These are phyloP conservation scores for Phlebiopsis gigantea DNA, from an alignment of 768 basidiomycete genomes.

Conservation along the genomic window DNA sequence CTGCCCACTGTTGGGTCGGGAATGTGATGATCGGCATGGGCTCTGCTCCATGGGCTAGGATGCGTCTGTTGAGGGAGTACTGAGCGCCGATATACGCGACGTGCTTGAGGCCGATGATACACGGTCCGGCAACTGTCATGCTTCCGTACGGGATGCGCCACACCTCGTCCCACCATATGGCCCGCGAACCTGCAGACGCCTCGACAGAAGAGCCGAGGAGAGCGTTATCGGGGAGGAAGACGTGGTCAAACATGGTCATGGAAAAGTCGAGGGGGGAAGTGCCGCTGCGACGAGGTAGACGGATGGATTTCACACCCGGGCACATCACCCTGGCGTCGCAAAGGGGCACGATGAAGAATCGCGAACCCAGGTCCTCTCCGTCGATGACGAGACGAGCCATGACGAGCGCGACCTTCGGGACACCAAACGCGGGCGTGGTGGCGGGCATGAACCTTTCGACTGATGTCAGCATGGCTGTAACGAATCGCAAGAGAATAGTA, in stretches of 20 bases:
- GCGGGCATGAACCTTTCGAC: constrained; percentile 9
- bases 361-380: constrained; percentile 1
- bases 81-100: constrained; percentile 1
- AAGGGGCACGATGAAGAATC: background rate
- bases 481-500: no score
- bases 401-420: background rate
- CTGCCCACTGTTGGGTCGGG: constrained; percentile 1
- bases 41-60: background rate
- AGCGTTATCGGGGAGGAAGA: constrained; percentile 5
- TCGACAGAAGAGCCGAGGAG: background rate
- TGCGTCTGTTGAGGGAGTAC: background rate
- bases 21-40: constrained; percentile 3
- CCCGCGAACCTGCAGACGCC: background rate
- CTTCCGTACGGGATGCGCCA: constrained; percentile 1
- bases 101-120: background rate
- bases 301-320: background rate
- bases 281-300: constrained; percentile 17
- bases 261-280: constrained; percentile 17
- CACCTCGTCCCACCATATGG: background rate
- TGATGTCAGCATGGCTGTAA: no score
- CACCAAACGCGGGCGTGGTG: background rate
- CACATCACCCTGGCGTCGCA: background rate
- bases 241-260: constrained; percentile 14
- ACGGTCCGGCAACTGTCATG: background rate
- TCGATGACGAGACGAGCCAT: constrained; percentile 5